These are phyloP conservation scores for Acarospora socialis DNA, from an alignment of 2,329 filamentous ascomycete genomes.

Conservation along the genomic window DNA sequence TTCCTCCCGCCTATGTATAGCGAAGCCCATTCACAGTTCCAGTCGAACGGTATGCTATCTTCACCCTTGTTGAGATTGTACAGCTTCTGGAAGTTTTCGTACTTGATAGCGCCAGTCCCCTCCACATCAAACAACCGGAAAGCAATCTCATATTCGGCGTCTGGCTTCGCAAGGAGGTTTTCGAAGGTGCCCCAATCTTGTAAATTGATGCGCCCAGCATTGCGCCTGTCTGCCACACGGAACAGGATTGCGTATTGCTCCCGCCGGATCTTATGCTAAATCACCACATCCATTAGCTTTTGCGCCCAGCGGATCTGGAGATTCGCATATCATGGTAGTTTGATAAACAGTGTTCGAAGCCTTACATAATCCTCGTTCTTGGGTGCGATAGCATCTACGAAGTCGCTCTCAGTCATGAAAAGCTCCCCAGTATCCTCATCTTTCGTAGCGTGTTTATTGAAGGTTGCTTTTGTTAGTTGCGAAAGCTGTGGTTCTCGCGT, in stretches of 20 bases:
- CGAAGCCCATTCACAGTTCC: slow-evolving; percentile 92
- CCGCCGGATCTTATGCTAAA: slow-evolving; percentile 90
- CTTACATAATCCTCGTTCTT: slow-evolving; percentile 80
- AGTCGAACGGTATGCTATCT: slow-evolving; percentile 82
- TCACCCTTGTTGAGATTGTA: slow-evolving; percentile 83
- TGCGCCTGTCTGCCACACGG: slow-evolving; percentile 68
- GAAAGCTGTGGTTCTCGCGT: slow-evolving; percentile 49
- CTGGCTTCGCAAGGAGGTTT: slow-evolving; percentile 82
- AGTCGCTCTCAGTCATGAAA: slow-evolving; percentile 72
- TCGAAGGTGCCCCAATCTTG: slow-evolving; percentile 88
- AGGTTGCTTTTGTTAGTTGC: slow-evolving; percentile 59
- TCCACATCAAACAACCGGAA: slow-evolving; percentile 91
- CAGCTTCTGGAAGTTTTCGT: slow-evolving; percentile 69
- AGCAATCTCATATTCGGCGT: slow-evolving; percentile 97
- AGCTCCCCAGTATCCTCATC: slow-evolving; percentile 63
- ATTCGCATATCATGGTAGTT: neutral
- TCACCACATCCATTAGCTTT: slow-evolving; percentile 4
- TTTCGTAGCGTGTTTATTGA: slow-evolving; percentile 60
- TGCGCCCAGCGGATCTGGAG: neutral
- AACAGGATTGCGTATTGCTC: slow-evolving; percentile 94
- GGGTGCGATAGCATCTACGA: slow-evolving; percentile 81
- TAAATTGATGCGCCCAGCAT: slow-evolving; percentile 58
- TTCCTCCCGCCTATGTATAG: slow-evolving; percentile 84
- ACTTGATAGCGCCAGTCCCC: slow-evolving; percentile 71
- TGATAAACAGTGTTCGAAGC: too few species aligned